These are phyloP conservation scores for Aspergillus affinis DNA, from an alignment of 495 filamentous ascomycete genomes.

Conservation along the genomic window DNA sequence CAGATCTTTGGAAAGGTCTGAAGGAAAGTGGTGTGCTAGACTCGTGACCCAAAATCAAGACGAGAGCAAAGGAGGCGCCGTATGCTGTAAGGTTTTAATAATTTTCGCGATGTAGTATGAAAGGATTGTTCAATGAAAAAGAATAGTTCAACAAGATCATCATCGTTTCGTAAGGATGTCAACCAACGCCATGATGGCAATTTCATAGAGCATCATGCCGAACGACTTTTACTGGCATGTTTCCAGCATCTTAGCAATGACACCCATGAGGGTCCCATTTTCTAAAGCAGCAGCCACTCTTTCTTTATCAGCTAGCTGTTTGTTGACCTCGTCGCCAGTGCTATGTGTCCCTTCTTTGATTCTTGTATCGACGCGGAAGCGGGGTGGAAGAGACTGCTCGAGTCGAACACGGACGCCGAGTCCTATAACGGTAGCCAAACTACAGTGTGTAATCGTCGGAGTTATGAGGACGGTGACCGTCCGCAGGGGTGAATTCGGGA, in stretches of 20 bases:
- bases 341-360: constrained; percentile 97
- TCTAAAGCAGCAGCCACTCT: constrained; percentile 92
- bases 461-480: constrained; percentile 68
- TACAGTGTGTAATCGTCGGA: constrained; percentile 97
- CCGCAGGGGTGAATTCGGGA: constrained; percentile 44
- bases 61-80: neutral
- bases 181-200: neutral
- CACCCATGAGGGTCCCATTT: constrained; percentile 83
- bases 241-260: constrained; percentile 90
- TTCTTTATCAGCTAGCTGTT: constrained; percentile 95
- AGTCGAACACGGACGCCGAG: constrained; percentile 88
- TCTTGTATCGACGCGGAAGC: constrained; percentile 86
- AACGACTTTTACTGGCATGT: constrained; percentile 56
- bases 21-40: constrained; percentile 88
- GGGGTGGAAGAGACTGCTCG: constrained; percentile 87
- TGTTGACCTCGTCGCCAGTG: constrained; percentile 91
- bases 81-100: constrained; percentile 6
- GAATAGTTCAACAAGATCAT: neutral
- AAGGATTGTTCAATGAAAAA: neutral
- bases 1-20: constrained; percentile 83
- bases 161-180: neutral
- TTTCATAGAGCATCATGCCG: neutral
- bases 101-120: neutral
- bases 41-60: constrained; percentile 40
- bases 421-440: constrained; percentile 93